Base-by-base conservation (phyloP, 768 basidiomycete species). In the Serpula lacrymans region DNA sequence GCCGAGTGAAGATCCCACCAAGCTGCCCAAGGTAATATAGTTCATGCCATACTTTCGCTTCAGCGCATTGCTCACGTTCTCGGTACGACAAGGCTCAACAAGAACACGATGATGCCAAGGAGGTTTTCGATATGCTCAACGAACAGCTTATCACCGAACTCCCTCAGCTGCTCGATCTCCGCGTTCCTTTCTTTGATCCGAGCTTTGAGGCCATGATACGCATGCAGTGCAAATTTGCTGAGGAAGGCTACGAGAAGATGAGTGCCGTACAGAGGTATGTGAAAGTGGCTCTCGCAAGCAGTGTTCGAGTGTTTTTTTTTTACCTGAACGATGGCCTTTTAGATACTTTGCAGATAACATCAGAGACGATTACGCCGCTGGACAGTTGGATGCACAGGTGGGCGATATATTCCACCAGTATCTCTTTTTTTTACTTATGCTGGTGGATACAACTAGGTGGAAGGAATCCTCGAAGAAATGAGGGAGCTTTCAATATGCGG, bases 131-230 rank as follows among this genome's bases (percentile, higher is more conserved):
- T 45, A 65, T 90, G 56, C 74, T 99, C 50, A 98, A 99, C 59
- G 82, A 88, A 28, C 92, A 97, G 53, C 80, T 98, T 54, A 85
- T 95, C 50, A 65, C 72, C 20, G 96, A 98, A 53, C 72, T 99
- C 12, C 96, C 96, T 0, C 83, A 94, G 51, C 69, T 99, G 29
- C 78, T 98, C 36, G 94, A 97, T 55, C 80, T 97, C 14, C 88
- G 96, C 27, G 88, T 99, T 18, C 96, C 96, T 0, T 99, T 90
- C 73, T 94, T 98, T 48, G 96, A 98, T 62, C 96, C 96, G 4
- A 93, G 88, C 51, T 98, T 98, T 59, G 96, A 98, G 66, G 90
- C 95, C 33, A 98, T 98, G 95, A 92, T 93, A 49, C 79, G 96
- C 22, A 89, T 96, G 81, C 96, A 99, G 57, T 80, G 88, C 57